Percentiles rank a stretch among this genome's conserved stretches.
phyloP scores from a whole-genome alignment of 75 land plant genomes.

The Cunninghamia lanceolata region DNA sequence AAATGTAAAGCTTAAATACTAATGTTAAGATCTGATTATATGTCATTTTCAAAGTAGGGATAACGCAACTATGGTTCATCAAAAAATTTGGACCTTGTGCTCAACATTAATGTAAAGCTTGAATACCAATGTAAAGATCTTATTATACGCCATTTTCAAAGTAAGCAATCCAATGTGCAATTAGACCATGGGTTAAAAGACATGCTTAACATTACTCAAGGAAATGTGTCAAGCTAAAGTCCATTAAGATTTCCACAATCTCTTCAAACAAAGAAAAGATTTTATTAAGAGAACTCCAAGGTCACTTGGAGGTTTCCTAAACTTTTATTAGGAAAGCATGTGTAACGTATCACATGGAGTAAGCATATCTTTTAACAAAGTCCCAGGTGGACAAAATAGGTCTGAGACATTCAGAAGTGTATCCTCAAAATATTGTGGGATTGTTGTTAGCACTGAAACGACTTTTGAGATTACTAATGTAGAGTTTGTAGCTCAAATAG shows the following conservation, averaged over 20 bases:
- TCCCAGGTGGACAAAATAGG: neutral
- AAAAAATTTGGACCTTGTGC: neutral
- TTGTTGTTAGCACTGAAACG: neutral
- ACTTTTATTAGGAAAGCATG: neutral
- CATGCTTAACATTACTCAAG: neutral
- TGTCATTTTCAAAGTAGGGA: neutral
- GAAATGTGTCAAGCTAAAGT: too few relatives aligned
- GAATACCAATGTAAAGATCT: too few relatives aligned
- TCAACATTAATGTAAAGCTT: neutral
- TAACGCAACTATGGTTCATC: neutral
- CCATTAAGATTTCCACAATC: too few relatives aligned
- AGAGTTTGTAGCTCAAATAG: too few relatives aligned
- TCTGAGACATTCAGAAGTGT: neutral
- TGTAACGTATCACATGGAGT: neutral
- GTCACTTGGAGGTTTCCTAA: neutral
- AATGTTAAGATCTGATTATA: neutral
- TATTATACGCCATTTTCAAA: neutral
- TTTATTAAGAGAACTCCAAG: neutral
- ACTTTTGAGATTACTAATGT: neutral
- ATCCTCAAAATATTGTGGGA: neutral
- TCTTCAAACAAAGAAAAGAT: too few relatives aligned
- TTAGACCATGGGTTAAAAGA: neutral
- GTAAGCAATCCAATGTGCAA: neutral
- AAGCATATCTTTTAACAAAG: neutral
- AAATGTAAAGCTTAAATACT: neutral